Percentiles rank a stretch among this genome's conserved stretches.
These are phyloP conservation scores for Porogramme epimiltina DNA, from an alignment of 1,284 basidiomycete genomes.

Conservation along the genomic window DNA sequence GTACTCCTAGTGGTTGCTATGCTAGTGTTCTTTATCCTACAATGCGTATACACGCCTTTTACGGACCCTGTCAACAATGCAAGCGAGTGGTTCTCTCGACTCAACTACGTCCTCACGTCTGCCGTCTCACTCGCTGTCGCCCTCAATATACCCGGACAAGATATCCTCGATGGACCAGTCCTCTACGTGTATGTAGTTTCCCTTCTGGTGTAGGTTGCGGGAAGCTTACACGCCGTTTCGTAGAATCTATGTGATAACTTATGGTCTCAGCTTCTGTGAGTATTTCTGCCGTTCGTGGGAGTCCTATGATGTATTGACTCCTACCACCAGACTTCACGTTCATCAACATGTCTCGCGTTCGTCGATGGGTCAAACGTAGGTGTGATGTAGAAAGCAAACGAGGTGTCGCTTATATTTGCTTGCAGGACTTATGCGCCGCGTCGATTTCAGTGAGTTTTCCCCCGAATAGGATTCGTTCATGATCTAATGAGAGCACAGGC, in stretches of 20 bases:
- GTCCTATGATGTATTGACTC: slow-evolving; percentile 2
- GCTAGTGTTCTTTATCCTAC: slow-evolving; percentile 59
- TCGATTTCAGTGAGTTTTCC: slow-evolving; percentile 70
- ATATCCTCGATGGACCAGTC: slow-evolving; percentile 57
- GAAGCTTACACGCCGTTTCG: slow-evolving; percentile 2
- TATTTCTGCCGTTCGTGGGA: slow-evolving; percentile 12
- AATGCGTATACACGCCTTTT: slow-evolving; percentile 67
- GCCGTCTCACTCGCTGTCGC: slow-evolving; percentile 61
- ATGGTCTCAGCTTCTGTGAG: slow-evolving; percentile 66
- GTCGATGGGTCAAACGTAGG: slow-evolving; percentile 60
- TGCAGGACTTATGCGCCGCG: slow-evolving; percentile 58
- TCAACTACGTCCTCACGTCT: slow-evolving; percentile 71
- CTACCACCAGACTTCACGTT: slow-evolving; percentile 60
- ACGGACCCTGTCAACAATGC: slow-evolving; percentile 76
- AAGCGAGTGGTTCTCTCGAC: slow-evolving; percentile 72
- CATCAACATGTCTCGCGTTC: slow-evolving; percentile 53
- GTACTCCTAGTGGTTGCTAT: slow-evolving; percentile 63
- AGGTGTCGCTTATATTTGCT: neutral
- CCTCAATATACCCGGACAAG: slow-evolving; percentile 54
- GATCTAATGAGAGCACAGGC: slow-evolving; percentile 38
- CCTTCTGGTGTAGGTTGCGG: neutral
- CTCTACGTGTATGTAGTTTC: slow-evolving; percentile 58
- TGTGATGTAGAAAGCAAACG: neutral
- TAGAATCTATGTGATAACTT: slow-evolving; percentile 69
- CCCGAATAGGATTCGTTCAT: neutral